These are phyloP conservation scores for Apiospora hydei DNA, from an alignment of 2,329 filamentous ascomycete species.

Conservation along the genomic window DNA sequence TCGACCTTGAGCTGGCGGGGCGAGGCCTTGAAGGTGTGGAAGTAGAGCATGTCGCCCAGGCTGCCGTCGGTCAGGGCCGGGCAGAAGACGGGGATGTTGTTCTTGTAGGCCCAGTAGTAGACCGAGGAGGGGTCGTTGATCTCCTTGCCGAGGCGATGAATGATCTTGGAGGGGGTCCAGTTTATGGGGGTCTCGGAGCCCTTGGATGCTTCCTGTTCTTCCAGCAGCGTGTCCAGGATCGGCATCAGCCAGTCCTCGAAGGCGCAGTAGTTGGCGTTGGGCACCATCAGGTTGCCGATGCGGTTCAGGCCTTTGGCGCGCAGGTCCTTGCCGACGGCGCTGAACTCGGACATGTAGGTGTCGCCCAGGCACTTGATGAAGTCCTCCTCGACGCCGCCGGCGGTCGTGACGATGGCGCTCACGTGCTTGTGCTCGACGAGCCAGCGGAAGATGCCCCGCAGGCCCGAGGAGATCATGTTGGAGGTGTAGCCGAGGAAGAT, in stretches of 20 bases:
- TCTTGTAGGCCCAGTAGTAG: constrained; percentile 97
- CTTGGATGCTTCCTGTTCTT: constrained; percentile 86
- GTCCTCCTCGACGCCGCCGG: constrained; percentile 95
- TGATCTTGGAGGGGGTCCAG: constrained; percentile 96
- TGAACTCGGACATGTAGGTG: constrained; percentile 91
- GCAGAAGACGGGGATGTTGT: constrained; percentile 96
- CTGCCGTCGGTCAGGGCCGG: constrained; percentile 95
- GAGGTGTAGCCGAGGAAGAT: constrained; percentile 98
- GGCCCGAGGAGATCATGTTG: constrained; percentile 94
- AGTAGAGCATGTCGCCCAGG: constrained; percentile 97
- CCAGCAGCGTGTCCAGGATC: constrained; percentile 92
- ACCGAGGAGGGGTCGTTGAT: constrained; percentile 93
- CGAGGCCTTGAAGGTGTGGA: constrained; percentile 92
- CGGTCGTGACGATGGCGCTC: constrained; percentile 92
- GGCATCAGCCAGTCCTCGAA: constrained; percentile 99
- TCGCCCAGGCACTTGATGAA: constrained; percentile 97
- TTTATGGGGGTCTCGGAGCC: constrained; percentile 70
- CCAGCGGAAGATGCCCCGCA: constrained; percentile 90
- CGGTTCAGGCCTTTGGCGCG: constrained; percentile 89
- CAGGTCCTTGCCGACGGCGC: constrained; percentile 76
- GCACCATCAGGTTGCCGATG: constrained; percentile 94
- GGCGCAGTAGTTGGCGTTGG: constrained; percentile 95
- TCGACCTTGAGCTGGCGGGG: constrained; percentile 84
- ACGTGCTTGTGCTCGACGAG: constrained; percentile 93
- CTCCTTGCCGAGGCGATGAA: constrained; percentile 87